Evolutionary conservation across 1,284 basidiomycete genomes (phyloP), one percentile per base, ranked within the genome.

Genomic region (Ustilago loliicola): DNA sequence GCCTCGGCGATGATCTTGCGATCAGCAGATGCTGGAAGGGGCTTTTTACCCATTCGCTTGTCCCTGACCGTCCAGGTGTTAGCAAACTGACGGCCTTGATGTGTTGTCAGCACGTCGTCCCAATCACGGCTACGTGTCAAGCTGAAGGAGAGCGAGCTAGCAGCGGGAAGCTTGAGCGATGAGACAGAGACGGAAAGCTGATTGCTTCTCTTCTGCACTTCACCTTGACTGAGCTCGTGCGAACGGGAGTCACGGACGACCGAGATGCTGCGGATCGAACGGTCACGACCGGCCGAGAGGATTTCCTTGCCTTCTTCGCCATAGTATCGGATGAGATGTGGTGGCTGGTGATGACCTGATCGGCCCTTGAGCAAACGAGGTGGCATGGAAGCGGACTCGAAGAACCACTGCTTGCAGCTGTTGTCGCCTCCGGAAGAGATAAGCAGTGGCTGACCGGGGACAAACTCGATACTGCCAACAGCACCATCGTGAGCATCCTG

Each of bases 251-350:
- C 85, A 21, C 82, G 61, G n/a, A 99, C 96, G 47, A 99, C 93
- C 63, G 93, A 95, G 6, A 94, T 96, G 85, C 92, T 94, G 48
- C 97, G 89, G 61, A 99, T 87, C 74, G 93, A 93, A 25, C 94
- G 91, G 86, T 99, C 97, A 59, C 83, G 82, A 7, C 80, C 82
- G 8, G 82, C 81, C 1, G 77, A 77, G 45, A 99, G 88, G 6
- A 99, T 89, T 78, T 95, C 93, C 86, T 98, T 98, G 6, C 97
- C 97, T 82, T 99, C 96, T 25, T 94, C 92, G 25, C 96, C 97
- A 85, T 98, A 98, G 87, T 95, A 98, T 55, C 96, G 90, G 55
- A 99, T 94, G 27, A 96, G 89, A 83, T 95, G 92, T 0, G 96
- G 96, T 15, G 96, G 95, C 0, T 92, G 90, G 79, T 93, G 92